Evolutionary conservation across 176 grass and related monocot genomes (phyloP).

Genomic region (Rhynchospora tenuis): DNA sequence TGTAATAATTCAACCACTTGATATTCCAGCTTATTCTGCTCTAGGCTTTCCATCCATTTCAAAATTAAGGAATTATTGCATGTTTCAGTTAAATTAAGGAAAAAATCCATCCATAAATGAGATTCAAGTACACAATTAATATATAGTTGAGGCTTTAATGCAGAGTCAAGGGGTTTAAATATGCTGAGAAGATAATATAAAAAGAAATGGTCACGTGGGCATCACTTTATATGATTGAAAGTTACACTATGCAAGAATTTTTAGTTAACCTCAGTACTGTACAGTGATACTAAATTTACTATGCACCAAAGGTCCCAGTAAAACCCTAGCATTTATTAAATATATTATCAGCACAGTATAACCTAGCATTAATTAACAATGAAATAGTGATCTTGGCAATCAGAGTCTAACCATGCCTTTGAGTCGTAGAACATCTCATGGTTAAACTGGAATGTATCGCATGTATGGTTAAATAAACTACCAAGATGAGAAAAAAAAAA

Average conservation of each 20-base stretch:
- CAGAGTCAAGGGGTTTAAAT: neutral
- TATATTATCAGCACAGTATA: neutral
- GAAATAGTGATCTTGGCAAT: constrained; percentile 85
- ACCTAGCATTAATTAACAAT: constrained; percentile 46
- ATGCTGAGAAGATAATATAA: neutral
- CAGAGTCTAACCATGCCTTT: constrained; percentile 71
- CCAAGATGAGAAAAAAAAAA: neutral
- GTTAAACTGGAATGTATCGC: constrained; percentile 1
- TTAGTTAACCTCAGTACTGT: neutral
- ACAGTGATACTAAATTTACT: neutral
- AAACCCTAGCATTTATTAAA: too few relatives aligned
- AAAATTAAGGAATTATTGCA: neutral
- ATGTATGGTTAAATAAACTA: neutral
- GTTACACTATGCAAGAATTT: neutral
- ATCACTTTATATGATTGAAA: neutral
- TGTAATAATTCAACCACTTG: neutral
- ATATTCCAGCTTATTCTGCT: neutral
- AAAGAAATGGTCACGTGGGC: too few relatives aligned
- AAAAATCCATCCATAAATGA: neutral
- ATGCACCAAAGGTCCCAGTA: neutral
- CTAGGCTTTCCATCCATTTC: neutral
- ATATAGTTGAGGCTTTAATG: neutral
- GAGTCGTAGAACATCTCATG: constrained; percentile 85
- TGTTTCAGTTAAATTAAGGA: neutral
- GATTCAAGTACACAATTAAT: neutral